Conservation (phyloP, 805 yeast genomes). For the Ogataea parapolymorpha region DNA sequence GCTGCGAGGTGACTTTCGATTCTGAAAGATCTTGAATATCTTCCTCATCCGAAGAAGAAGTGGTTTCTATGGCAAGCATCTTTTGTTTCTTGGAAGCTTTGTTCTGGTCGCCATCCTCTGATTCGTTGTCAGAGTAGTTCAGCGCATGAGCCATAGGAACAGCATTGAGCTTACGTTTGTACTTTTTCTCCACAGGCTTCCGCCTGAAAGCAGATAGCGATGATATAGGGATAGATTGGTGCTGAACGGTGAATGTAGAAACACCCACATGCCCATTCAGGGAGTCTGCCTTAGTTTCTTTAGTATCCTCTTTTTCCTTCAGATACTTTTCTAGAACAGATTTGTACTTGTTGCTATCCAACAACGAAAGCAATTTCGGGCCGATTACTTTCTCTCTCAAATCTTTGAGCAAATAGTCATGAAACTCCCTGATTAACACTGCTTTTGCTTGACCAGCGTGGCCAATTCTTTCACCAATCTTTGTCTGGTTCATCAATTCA, state of each 20-base stretch:
- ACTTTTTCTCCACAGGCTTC: conserved; percentile 44
- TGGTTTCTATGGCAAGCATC: conserved; percentile 10
- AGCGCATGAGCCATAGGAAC: conserved; percentile 56
- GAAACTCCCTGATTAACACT: conserved; percentile 60
- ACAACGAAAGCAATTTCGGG: conserved; percentile 58
- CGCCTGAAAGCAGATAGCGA: conserved; percentile 28
- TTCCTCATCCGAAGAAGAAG: conserved; percentile 23
- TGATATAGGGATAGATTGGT: conserved; percentile 21
- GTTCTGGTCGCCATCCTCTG: conserved; percentile 15
- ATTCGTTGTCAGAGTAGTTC: conserved; percentile 38
- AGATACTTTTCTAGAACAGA: conserved; percentile 38
- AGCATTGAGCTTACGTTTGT: conserved; percentile 26
- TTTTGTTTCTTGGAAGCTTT: conserved; percentile 20
- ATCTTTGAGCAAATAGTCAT: conserved; percentile 61
- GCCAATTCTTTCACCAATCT: conserved; percentile 28
- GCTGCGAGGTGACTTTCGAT: conserved; percentile 19
- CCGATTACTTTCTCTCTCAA: conserved; percentile 70
- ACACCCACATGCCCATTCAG: conserved; percentile 13
- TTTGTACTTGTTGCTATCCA: conserved; percentile 60
- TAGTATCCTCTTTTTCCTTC: conserved; percentile 23
- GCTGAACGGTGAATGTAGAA: conserved; percentile 20
- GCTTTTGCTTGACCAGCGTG: conserved; percentile 58
- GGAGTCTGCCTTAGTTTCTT: conserved; percentile 9
- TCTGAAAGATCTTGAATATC: conserved; percentile 13
- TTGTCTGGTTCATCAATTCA: conserved; percentile 29